Base-by-base conservation (phyloP, 1,139 yeast genomes). In the Debaryomycetaceae sp. region DNA sequence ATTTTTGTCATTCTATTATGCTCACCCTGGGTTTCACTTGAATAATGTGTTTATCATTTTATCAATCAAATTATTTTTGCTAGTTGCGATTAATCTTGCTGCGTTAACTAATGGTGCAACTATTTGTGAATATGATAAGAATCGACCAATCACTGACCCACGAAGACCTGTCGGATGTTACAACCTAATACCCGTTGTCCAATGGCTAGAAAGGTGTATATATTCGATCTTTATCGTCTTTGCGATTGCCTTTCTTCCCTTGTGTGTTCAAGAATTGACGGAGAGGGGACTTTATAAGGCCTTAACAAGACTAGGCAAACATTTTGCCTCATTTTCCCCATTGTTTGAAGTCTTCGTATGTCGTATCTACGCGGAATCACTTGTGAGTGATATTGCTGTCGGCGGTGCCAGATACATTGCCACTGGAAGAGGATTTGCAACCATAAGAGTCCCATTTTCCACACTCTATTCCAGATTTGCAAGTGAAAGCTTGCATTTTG, bases 11-110 rank as follows among this genome's bases (percentile, higher is more conserved):
- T 89, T 89, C 57, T 89, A 86, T 60, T 89, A 88, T 65, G 97
- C 96, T 0, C 97, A 89, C 58, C 89, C 96, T 0, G 97, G 97
- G 0, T 89, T 89, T 59, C 97, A 89, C 58, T 69, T 89, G 51
- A 89, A 89, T 59, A 89, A 89, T 56, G 71, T 87, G 37, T 85
- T 88, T 53, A 88, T 89, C 44, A 81, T 87, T 50, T 61, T 88
- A 5, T 87, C 96, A 0, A 76, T 88, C 5, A 85, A 86, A 51
- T 59, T 87, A 47, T 85, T 89, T 54, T 75, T 87, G 75, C 57
- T 86, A 37, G 80, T 87, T 1, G 65, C 86, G 46, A 67, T 87
- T 2, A 84, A 84, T 59, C 60, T 89, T 43, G 90, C 93, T 0
- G 75, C 91, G 0, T 63, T 89, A 50, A 73, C 72, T 27, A 75